A percentile compares a stretch with the other conserved stretches of the same genome.
These are phyloP conservation scores for Neofusicoccum parvum DNA, from an alignment of 2,329 filamentous ascomycete genomes.

Conservation along the genomic window DNA sequence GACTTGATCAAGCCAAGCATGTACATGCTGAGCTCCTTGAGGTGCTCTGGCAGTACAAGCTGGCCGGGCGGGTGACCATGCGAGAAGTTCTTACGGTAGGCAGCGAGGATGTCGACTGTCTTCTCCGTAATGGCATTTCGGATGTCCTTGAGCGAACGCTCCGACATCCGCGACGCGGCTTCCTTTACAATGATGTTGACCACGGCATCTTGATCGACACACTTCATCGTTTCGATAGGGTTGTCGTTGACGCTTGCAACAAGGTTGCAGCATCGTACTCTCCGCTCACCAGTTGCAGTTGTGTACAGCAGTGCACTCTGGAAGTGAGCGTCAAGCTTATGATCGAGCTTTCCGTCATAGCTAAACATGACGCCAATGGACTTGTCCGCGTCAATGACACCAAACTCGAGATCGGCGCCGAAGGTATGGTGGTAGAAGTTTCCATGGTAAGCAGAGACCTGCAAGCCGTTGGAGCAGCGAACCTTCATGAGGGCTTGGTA, in stretches of 20 bases:
- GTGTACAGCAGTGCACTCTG: slow-evolving; percentile 95
- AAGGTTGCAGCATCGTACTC: slow-evolving; percentile 89
- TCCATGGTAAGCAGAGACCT: slow-evolving; percentile 91
- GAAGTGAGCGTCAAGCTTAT: slow-evolving; percentile 96
- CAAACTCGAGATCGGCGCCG: slow-evolving; percentile 91
- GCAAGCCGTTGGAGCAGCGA: slow-evolving; percentile 92
- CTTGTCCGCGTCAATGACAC: slow-evolving; percentile 90
- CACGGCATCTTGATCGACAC: slow-evolving; percentile 94
- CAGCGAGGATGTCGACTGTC: slow-evolving; percentile 87
- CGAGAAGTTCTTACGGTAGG: slow-evolving; percentile 90
- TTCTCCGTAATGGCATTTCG: slow-evolving; percentile 83
- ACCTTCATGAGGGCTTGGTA: slow-evolving; percentile 98
- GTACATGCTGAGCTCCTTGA: slow-evolving; percentile 98
- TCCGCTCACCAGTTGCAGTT: slow-evolving; percentile 81
- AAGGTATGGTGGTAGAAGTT: slow-evolving; percentile 97
- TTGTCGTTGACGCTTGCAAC: slow-evolving; percentile 90
- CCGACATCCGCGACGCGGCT: slow-evolving; percentile 79
- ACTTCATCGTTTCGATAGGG: slow-evolving; percentile 82
- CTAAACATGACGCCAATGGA: slow-evolving; percentile 87
- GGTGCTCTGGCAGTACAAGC: slow-evolving; percentile 89
- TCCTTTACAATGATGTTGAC: slow-evolving; percentile 89
- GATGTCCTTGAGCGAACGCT: slow-evolving; percentile 81
- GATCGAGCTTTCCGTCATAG: slow-evolving; percentile 96
- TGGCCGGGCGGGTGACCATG: slow-evolving; percentile 86
- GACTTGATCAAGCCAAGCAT: slow-evolving; percentile 87